Evolutionary conservation across 768 basidiomycete genomes (phyloP).

Genomic region (Austroboletus eburneus): DNA sequence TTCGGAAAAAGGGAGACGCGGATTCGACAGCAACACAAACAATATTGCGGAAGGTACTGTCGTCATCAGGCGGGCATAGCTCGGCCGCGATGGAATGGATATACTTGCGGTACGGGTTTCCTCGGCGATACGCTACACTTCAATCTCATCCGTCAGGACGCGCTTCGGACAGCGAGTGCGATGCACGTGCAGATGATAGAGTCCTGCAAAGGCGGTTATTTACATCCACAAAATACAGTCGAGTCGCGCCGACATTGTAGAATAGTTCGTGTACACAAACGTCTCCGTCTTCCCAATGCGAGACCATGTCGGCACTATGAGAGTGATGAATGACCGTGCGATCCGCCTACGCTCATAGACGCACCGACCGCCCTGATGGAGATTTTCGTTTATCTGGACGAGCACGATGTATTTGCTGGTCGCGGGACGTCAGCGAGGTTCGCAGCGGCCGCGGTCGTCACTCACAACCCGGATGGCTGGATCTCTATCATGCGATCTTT

Average conservation of each 20-base stretch:
- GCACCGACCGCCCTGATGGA: slow-evolving; percentile 81
- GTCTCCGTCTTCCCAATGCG: slow-evolving; percentile 88
- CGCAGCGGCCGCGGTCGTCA: slow-evolving; percentile 12
- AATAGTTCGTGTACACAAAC: slow-evolving; percentile 74
- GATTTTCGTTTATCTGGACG: slow-evolving; percentile 81
- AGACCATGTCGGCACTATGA: slow-evolving; percentile 70
- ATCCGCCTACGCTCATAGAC: slow-evolving; percentile 16
- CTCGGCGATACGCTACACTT: slow-evolving; percentile 23
- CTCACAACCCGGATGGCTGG: slow-evolving; percentile 79
- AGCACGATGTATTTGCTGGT: slow-evolving; percentile 82
- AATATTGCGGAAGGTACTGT: slow-evolving; percentile 12
- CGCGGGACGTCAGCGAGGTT: slow-evolving; percentile 14
- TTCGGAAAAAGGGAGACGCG: slow-evolving; percentile 9
- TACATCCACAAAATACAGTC: slow-evolving; percentile 6
- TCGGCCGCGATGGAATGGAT: slow-evolving; percentile 14
- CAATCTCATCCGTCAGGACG: slow-evolving; percentile 23
- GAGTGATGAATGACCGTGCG: slow-evolving; percentile 2
- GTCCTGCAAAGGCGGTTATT: slow-evolving; percentile 45
- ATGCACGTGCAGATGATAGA: slow-evolving; percentile 64
- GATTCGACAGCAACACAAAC: slow-evolving; percentile 21
- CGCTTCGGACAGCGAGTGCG: slow-evolving; percentile 55
- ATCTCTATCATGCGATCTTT: slow-evolving; percentile 86
- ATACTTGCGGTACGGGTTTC: slow-evolving; percentile 17
- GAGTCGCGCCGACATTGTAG: slow-evolving; percentile 56
- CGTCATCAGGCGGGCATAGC: slow-evolving; percentile 16